A percentile compares a stretch with the other conserved stretches of the same genome.
Evolutionary conservation across 306 rosid species (phyloP).

Genomic region (Vigna reflexopilosa): DNA sequence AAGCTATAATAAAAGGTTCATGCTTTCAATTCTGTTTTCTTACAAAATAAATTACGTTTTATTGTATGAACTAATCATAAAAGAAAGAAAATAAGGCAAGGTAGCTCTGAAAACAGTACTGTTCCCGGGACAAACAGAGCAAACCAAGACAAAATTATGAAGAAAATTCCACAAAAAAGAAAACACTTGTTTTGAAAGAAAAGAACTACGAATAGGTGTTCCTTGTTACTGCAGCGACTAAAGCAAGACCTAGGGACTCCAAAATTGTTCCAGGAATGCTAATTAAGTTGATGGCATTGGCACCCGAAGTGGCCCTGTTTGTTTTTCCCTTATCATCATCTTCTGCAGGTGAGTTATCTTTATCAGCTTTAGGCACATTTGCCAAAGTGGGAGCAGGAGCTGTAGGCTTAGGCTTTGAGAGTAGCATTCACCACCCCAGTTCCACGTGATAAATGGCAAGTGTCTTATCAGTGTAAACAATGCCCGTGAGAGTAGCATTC

Average conservation of each 20-base stretch:
- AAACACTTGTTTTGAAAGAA: background rate
- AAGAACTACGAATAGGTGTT: constrained; percentile 10
- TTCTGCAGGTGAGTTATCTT: constrained; percentile 45
- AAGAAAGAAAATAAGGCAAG: no score
- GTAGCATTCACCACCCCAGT: no score
- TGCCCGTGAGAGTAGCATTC: constrained; percentile 64
- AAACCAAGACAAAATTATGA: background rate
- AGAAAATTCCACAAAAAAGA: constrained; percentile 19
- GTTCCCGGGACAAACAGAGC: background rate
- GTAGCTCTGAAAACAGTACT: no score
- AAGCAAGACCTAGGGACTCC: constrained; percentile 39
- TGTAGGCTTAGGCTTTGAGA: constrained; percentile 47
- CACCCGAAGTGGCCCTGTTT: constrained; percentile 44
- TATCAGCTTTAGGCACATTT: constrained; percentile 53
- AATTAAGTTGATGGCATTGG: constrained; percentile 22
- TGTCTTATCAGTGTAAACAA: constrained; percentile 63
- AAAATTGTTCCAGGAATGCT: constrained; percentile 35
- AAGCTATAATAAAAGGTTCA: no score
- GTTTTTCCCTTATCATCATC: constrained; percentile 40
- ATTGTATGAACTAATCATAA: no score
- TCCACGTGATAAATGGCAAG: constrained; percentile 68
- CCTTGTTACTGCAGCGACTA: constrained; percentile 9
- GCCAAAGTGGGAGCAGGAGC: constrained; percentile 57
- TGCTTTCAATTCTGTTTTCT: no score
- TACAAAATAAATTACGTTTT: no score